Evolutionary conservation across 768 basidiomycete species (phyloP).

Genomic region (Coprinopsis cinerea): DNA sequence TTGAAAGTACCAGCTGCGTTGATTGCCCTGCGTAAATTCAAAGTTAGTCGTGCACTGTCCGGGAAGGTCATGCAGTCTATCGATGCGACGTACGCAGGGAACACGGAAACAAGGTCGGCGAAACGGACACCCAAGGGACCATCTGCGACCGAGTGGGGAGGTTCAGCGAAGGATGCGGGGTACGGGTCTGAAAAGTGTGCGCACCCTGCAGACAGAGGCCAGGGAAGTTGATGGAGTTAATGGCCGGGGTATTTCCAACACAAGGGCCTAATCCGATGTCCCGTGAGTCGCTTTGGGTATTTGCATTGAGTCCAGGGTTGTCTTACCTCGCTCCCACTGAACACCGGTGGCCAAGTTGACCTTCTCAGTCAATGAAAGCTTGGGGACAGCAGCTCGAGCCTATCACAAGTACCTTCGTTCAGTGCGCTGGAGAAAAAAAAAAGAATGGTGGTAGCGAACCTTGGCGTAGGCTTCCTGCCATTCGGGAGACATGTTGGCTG

Average conservation of each 20-base stretch:
- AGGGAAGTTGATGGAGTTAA: conserved; percentile 41
- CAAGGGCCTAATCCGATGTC: conserved; percentile 28
- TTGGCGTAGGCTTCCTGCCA: conserved; percentile 52
- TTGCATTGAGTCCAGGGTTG: background rate
- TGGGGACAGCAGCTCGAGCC: conserved; percentile 44
- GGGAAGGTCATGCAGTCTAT: background rate
- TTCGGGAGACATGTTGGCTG: conserved; percentile 40
- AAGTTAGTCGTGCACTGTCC: too few species aligned
- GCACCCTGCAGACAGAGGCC: conserved; percentile 47
- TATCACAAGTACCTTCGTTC: conserved; percentile 13
- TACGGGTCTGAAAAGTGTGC: background rate
- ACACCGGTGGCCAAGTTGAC: conserved; percentile 52
- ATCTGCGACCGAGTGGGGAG: conserved; percentile 19
- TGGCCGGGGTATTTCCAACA: conserved; percentile 45
- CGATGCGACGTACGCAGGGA: conserved; percentile 36
- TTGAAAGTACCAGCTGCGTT: conserved; percentile 51
- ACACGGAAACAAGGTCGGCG: conserved; percentile 42
- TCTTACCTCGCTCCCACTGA: conserved; percentile 38
- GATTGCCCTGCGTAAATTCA: conserved; percentile 42
- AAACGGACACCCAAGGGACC: conserved; percentile 45
- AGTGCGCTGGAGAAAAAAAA: background rate
- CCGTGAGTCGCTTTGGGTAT: background rate
- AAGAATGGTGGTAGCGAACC: conserved; percentile 20
- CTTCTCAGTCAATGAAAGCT: conserved; percentile 51
- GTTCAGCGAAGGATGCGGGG: background rate